Conservation (phyloP, 1,139 yeast genomes). For the Debaryomyces singareniensis region DNA sequence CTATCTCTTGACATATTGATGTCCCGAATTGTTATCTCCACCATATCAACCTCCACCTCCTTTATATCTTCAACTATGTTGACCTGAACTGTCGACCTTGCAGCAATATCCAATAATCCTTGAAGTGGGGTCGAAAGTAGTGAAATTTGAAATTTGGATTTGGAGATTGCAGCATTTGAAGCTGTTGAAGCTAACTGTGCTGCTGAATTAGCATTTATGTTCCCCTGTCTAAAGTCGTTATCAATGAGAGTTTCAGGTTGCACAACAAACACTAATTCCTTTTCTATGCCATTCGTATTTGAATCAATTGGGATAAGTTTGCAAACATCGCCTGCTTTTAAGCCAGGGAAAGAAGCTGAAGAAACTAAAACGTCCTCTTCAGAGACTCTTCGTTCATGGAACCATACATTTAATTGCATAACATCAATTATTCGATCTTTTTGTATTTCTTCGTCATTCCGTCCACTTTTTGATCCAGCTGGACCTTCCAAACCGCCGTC, state of each 20-base stretch:
- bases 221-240: background rate
- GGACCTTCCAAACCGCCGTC: too few species aligned
- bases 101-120: constrained; percentile 55
- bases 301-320: constrained; percentile 41
- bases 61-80: constrained; percentile 30
- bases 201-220: background rate
- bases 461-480: background rate
- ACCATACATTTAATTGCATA: constrained; percentile 50
- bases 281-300: background rate
- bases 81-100: constrained; percentile 56
- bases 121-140: constrained; percentile 61
- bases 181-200: constrained; percentile 1
- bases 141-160: constrained; percentile 38
- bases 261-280: constrained; percentile 22
- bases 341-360: constrained; percentile 47
- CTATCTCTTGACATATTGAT: constrained; percentile 81
- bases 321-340: constrained; percentile 65
- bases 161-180: constrained; percentile 7
- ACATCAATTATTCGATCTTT: constrained; percentile 1
- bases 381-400: constrained; percentile 65
- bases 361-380: constrained; percentile 60
- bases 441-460: background rate
- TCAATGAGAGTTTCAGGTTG: background rate
- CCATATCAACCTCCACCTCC: constrained; percentile 65
- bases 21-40: constrained; percentile 80